phyloP scores from a whole-genome alignment of 2,329 filamentous ascomycete genomes.

The Pyricularia sp. region DNA sequence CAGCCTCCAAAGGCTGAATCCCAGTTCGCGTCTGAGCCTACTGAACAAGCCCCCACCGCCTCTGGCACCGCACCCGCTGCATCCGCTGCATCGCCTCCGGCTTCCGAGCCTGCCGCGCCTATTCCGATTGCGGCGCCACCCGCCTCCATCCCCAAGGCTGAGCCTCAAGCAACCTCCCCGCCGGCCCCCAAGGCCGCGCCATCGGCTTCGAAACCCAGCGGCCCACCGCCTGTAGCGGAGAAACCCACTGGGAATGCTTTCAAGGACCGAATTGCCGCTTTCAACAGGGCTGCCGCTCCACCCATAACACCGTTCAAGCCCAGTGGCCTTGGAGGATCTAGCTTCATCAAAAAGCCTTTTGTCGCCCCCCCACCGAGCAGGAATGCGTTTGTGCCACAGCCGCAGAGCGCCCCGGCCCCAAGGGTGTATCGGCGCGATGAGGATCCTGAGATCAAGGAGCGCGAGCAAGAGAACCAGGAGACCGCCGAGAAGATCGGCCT shows the following conservation, averaged over 20 bases:
- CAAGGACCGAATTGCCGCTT: slow-evolving; percentile 91
- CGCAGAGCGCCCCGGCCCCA: slow-evolving; percentile 58
- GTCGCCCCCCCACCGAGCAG: slow-evolving; percentile 90
- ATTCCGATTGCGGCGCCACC: slow-evolving; percentile 25
- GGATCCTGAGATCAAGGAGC: slow-evolving; percentile 62
- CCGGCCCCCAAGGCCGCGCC: slow-evolving; percentile 28
- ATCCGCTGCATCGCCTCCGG: slow-evolving; percentile 16
- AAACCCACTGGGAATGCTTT: slow-evolving; percentile 75
- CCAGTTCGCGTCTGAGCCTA: slow-evolving; percentile 7
- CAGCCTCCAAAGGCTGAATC: neutral
- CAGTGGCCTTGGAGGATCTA: slow-evolving; percentile 46
- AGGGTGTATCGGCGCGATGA: slow-evolving; percentile 83
- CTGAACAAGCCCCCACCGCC: slow-evolving; percentile 18
- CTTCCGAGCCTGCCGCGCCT: slow-evolving; percentile 26
- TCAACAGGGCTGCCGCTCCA: slow-evolving; percentile 81
- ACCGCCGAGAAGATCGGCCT: slow-evolving; percentile 62
- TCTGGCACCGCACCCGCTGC: slow-evolving; percentile 14
- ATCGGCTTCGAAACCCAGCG: slow-evolving; percentile 32
- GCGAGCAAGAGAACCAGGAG: slow-evolving; percentile 55
- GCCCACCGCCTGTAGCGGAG: slow-evolving; percentile 58
- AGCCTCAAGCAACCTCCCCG: slow-evolving; percentile 21
- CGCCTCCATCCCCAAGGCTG: slow-evolving; percentile 27
- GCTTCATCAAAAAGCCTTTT: slow-evolving; percentile 94
- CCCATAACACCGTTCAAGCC: slow-evolving; percentile 90
- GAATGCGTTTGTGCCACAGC: slow-evolving; percentile 78